A percentile compares a stretch with the other conserved stretches of the same genome.
Conservation (phyloP, 495 filamentous ascomycete genomes). For the Collariella sp. region DNA sequence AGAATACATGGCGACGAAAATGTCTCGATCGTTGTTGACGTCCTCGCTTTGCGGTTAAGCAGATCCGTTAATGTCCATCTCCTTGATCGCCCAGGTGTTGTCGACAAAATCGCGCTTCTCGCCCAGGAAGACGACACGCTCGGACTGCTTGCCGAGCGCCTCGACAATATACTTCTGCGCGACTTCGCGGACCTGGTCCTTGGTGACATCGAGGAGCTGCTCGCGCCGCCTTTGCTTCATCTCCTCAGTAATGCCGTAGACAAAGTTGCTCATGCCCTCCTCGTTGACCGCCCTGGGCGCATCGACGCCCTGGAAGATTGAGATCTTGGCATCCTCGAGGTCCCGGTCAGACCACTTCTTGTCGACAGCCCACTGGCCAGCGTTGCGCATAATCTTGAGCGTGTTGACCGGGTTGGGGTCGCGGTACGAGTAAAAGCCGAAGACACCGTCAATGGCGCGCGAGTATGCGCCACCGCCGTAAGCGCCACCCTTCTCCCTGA, state of each 20-base stretch:
- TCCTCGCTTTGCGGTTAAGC: constrained; percentile 15
- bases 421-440: constrained; percentile 92
- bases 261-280: constrained; percentile 78
- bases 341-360: constrained; percentile 79
- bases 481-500: constrained; percentile 93
- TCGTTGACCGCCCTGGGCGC: constrained; percentile 79
- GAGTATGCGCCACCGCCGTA: constrained; percentile 90
- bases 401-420: constrained; percentile 94
- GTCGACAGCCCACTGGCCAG: constrained; percentile 76
- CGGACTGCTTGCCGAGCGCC: constrained; percentile 43
- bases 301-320: constrained; percentile 93
- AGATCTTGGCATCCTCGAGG: constrained; percentile 90
- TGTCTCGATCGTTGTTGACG: neutral
- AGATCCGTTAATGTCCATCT: constrained; percentile 42
- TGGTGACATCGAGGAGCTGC: constrained; percentile 78
- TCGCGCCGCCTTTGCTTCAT: constrained; percentile 85
- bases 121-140: constrained; percentile 65
- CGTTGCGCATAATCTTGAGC: constrained; percentile 71
- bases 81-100: constrained; percentile 41
- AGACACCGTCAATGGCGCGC: constrained; percentile 67
- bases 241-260: constrained; percentile 74
- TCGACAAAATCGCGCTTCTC: constrained; percentile 74
- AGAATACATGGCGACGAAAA: constrained; percentile 16
- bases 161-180: constrained; percentile 78
- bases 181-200: constrained; percentile 66